Evolutionary conservation across 2,329 filamentous ascomycete species (phyloP), one percentile per base, ranked within the genome.

Genomic region (Colletotrichum viniferum): DNA sequence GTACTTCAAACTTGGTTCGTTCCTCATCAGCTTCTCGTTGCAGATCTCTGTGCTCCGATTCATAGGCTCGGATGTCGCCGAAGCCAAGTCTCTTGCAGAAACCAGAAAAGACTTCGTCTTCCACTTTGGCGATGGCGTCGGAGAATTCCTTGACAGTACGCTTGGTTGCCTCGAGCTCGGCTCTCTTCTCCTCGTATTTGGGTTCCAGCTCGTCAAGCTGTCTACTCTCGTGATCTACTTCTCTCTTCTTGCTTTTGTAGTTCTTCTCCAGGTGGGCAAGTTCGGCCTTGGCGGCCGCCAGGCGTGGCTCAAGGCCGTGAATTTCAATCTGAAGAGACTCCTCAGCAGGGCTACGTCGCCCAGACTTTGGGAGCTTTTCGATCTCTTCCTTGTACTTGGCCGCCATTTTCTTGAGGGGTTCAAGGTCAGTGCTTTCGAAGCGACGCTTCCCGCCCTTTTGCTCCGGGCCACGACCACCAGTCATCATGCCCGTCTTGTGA

Each of bases 401-500:
- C 71, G 92, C 94, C 79, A 95, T 88, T 77, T 92, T 93, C 79
- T 93, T 91, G n/a, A 98, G 88, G 76, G 95, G 95, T 78, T 98
- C 95, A 34, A 98, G 92, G 79, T 98, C 96, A 9, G 94, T 92
- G 79, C 98, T 96, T 80, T 98, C 96, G 85, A 97, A 98, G 68
- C 94, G 91, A 73, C 95, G 93, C 78, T 95, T 94, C 74, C 91
- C 91, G 70, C 93, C 92, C 82, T 94, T 95, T 62, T 92, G 90
- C 61, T 94, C 92, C 1, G 92, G 93, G 34, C 95, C 94, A 77
- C 96, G 94, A 78, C 97, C 97, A 88, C 97, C 97, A 64, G 97
- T 98, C 94, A 99, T 98, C 69, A 97, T 90, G 81, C 97, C 97
- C 61, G 95, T 96, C 83, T 98, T 98, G 87, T 98, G 96, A 78